A percentile compares a stretch with the other conserved stretches of the same genome.
phyloP scores from a whole-genome alignment of 2,329 filamentous ascomycete genomes.

The Thielaviopsis musarum region DNA sequence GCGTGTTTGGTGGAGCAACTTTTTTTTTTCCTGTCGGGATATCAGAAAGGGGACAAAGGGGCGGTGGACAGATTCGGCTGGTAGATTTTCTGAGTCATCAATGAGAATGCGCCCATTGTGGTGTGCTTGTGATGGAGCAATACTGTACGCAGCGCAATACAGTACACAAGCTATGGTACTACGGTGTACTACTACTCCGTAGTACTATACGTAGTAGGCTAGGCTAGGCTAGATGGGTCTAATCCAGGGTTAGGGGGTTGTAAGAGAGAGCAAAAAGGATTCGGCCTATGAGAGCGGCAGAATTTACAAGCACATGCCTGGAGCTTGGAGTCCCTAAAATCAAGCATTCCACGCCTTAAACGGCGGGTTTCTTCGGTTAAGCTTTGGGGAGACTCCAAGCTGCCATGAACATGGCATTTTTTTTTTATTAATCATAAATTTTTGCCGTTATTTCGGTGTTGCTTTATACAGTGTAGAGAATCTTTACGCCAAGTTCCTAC shows the following conservation, averaged over 20 bases:
- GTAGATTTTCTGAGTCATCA: not conserved
- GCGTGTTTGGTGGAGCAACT: not conserved
- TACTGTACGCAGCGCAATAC: too few relatives aligned
- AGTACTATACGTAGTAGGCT: not conserved
- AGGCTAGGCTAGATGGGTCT: too few relatives aligned
- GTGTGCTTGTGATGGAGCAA: not conserved
- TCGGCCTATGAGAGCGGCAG: constrained; percentile 1
- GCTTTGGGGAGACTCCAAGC: not conserved
- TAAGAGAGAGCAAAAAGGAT: not conserved
- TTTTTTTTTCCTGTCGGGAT: not conserved
- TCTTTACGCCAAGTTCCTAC: too few relatives aligned
- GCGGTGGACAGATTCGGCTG: not conserved
- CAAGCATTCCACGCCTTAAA: not conserved
- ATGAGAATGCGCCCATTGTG: not conserved
- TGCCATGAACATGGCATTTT: too few relatives aligned
- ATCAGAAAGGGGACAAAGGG: not conserved
- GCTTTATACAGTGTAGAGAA: too few relatives aligned
- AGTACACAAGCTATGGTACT: too few relatives aligned
- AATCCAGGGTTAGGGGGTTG: not conserved
- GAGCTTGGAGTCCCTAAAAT: not conserved
- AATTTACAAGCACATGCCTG: constrained; percentile 2
- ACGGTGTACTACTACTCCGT: too few relatives aligned
- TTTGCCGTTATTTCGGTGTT: too few relatives aligned
- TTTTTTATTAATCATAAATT: too few relatives aligned
- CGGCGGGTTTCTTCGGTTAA: not conserved